These are phyloP conservation scores for Mucor mucedo DNA, from an alignment of 371 early-diverging fungal genomes.

Conservation along the genomic window DNA sequence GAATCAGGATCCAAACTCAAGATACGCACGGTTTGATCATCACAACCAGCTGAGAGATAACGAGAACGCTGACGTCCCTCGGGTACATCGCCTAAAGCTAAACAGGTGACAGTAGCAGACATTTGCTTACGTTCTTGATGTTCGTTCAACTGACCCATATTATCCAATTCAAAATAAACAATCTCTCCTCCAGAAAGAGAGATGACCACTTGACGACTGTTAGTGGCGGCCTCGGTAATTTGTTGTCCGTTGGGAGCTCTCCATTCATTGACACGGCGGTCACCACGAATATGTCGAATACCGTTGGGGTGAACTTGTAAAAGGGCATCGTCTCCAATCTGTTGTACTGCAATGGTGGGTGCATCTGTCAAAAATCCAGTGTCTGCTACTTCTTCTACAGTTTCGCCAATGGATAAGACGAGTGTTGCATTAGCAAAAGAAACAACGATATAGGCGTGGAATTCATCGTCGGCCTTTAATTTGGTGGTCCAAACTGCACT, in stretches of 20 bases:
- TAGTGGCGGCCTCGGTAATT: constrained; percentile 82
- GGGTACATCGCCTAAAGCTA: constrained; percentile 84
- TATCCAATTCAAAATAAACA: constrained; percentile 94
- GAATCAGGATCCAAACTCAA: constrained; percentile 82
- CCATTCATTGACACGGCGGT: constrained; percentile 95
- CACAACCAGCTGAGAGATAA: constrained; percentile 92
- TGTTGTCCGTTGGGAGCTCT: constrained; percentile 75
- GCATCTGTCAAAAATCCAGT: constrained; percentile 83
- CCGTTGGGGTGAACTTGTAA: constrained; percentile 91
- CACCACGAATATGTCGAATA: constrained; percentile 86
- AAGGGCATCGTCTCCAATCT: constrained; percentile 87
- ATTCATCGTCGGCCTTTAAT: constrained; percentile 65
- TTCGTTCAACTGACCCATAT: constrained; percentile 86
- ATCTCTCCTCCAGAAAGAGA: constrained; percentile 85
- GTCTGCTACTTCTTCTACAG: constrained; percentile 93
- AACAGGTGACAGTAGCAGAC: constrained; percentile 71
- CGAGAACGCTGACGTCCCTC: constrained; percentile 79
- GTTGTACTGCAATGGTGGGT: constrained; percentile 85
- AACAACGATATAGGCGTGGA: constrained; percentile 89
- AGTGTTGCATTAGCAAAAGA: constrained; percentile 94
- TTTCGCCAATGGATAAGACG: constrained; percentile 92
- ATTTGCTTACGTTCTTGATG: constrained; percentile 81
- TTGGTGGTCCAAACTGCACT: constrained; percentile 95
- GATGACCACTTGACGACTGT: constrained; percentile 83
- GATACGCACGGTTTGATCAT: constrained; percentile 91